These are phyloP conservation scores for Boechera stricta DNA, from an alignment of 345 rosid genomes.

Conservation along the genomic window DNA sequence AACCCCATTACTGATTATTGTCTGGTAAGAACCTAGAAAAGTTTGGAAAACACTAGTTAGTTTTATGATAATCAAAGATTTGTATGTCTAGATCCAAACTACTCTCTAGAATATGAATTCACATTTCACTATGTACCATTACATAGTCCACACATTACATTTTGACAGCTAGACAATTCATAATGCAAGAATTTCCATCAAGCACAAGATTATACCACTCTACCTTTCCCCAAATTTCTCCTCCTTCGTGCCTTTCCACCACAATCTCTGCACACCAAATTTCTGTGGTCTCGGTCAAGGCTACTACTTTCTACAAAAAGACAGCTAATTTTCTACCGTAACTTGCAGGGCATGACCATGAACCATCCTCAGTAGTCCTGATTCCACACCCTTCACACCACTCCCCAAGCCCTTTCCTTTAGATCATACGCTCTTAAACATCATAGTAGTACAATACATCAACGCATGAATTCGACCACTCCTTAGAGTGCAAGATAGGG, in stretches of 20 bases:
- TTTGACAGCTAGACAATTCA: constrained; percentile 18
- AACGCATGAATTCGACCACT: constrained; percentile 9
- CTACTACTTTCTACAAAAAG: constrained; percentile 6
- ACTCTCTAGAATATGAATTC: no score
- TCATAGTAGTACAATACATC: constrained; percentile 23
- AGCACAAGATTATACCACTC: constrained; percentile 19
- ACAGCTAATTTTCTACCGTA: background rate
- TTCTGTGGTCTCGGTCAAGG: background rate
- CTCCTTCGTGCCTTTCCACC: constrained; percentile 2
- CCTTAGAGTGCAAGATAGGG: background rate
- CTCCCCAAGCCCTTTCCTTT: background rate
- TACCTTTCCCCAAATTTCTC: constrained; percentile 7
- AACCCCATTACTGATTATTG: no score
- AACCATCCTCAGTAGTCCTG: background rate
- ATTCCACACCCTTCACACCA: constrained; percentile 15
- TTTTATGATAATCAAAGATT: no score
- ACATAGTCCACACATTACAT: constrained; percentile 7
- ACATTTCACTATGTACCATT: background rate
- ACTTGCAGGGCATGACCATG: background rate
- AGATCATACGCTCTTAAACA: constrained; percentile 17
- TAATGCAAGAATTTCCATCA: background rate
- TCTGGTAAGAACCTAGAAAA: no score
- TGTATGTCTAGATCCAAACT: background rate
- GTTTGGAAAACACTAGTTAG: no score
- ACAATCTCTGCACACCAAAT: constrained; percentile 24